Base-by-base conservation (phyloP, 352 stramenopile genomes). In the Elongisporangium prolatum region DNA sequence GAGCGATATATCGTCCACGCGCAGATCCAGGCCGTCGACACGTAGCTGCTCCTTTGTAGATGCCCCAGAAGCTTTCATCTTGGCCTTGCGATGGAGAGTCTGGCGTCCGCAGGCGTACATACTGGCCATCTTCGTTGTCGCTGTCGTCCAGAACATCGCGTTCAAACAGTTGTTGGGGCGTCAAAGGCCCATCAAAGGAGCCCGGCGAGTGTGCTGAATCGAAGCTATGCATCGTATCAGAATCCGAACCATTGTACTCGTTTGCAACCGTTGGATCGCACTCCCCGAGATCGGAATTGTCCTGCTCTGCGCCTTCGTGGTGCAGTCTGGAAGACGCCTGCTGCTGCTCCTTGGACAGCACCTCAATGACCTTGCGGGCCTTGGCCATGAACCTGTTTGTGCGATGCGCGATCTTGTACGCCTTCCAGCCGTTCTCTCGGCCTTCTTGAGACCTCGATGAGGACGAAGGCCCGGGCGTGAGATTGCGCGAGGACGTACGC, bases 351-450 rank as follows among this genome's bases (percentile, higher is more conserved):
- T 59, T 56, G 18, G 65, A 51, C 17, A 79, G 50, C 9, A 67
- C 54, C 18, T 79, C 70, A 21, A 84, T 68, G 13, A 79, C 61
- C 47, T 74, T 74, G 16, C 75, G 69, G n/a, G 79, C 87, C 61
- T 87, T 87, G 18, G 68, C 63, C 9, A 89, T 72, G 52, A 89
- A 49, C 5, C 73, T 68, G 60, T 88, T 86, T 5, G 75, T 88
- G 1, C 75, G 77, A 34, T 88, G 69, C 13, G 77, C 80, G 10
- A 85, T 54, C 52, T 86, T 88, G 57, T 87, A 89, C 16, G 80
- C 57, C 48, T 74, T 78, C 80, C 80, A 88, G 2, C 67, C 73
- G 7, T 83, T 76, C 34, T 75, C 57, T 40, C 40, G 24, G 21
- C 40, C 18, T 67, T 71, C 53, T 11, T 37, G 17, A 8, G 25